Percentiles rank a stretch among this genome's conserved stretches.
phyloP scores from a whole-genome alignment of 495 filamentous ascomycete genomes.

The Hypoxylon lenormandii region DNA sequence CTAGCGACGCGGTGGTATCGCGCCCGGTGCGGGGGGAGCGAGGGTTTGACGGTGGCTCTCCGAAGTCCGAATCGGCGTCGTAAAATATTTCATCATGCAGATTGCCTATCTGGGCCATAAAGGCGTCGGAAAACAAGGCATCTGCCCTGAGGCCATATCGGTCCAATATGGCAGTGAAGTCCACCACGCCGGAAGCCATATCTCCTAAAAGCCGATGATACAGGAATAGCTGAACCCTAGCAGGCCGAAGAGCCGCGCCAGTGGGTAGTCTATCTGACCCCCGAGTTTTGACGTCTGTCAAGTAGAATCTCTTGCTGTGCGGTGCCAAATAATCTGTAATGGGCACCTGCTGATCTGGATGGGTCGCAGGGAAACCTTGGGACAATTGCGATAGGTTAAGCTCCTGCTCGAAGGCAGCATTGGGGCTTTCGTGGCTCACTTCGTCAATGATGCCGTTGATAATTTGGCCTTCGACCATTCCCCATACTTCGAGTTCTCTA shows the following conservation, averaged over 20 bases:
- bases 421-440: constrained; percentile 80
- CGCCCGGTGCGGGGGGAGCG: constrained; percentile 2
- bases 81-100: constrained; percentile 71
- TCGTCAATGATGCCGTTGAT: constrained; percentile 93
- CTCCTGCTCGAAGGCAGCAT: constrained; percentile 72
- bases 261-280: constrained; percentile 70
- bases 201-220: constrained; percentile 87
- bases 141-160: constrained; percentile 76
- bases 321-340: constrained; percentile 58
- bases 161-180: constrained; percentile 72
- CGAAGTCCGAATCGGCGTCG: constrained; percentile 50
- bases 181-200: constrained; percentile 76
- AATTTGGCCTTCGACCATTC: constrained; percentile 80
- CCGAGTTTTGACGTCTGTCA: constrained; percentile 91
- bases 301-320: constrained; percentile 78
- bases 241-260: constrained; percentile 76
- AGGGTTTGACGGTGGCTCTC: constrained; percentile 15
- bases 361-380: constrained; percentile 26
- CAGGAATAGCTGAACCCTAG: constrained; percentile 86
- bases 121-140: constrained; percentile 77
- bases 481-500: constrained; percentile 94
- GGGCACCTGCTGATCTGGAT: constrained; percentile 39
- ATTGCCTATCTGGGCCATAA: constrained; percentile 80
- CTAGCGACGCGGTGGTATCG: no score
- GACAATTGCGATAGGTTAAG: constrained; percentile 50